A percentile compares a stretch with the other conserved stretches of the same genome.
These are phyloP conservation scores for Apiospora koreana DNA, from an alignment of 2,329 filamentous ascomycete genomes.

Conservation along the genomic window DNA sequence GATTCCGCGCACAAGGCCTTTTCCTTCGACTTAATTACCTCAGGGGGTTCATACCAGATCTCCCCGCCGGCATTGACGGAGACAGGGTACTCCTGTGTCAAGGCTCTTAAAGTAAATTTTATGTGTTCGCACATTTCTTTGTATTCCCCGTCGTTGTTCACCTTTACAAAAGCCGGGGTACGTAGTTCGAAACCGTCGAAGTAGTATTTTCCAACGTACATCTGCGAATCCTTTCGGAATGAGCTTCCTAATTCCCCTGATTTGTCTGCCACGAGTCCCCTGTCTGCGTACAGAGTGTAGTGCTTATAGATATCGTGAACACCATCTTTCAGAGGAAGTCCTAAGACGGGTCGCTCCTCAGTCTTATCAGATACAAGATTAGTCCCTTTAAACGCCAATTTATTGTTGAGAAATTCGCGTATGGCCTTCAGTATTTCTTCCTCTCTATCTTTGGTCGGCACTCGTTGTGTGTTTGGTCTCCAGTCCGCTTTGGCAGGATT, in stretches of 20 bases:
- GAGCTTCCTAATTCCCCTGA: neutral
- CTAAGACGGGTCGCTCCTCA: neutral
- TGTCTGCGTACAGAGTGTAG: neutral
- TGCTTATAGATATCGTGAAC: neutral
- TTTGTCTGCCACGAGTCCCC: neutral
- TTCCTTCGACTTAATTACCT: too few relatives aligned
- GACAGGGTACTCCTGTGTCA: neutral
- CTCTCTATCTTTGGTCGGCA: too few relatives aligned
- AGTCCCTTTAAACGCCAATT: too few relatives aligned
- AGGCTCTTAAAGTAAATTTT: accelerated
- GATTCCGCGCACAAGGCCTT: neutral
- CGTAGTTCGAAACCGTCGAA: neutral
- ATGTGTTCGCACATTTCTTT: neutral
- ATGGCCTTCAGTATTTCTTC: too few relatives aligned
- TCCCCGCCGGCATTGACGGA: neutral
- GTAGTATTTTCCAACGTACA: neutral
- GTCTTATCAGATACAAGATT: too few relatives aligned
- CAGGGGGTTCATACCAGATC: neutral
- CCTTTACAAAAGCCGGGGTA: neutral
- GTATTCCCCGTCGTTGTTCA: neutral
- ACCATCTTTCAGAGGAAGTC: neutral
- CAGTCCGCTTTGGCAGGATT: too few relatives aligned
- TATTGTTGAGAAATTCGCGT: too few relatives aligned
- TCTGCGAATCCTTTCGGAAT: neutral
- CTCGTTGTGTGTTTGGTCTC: too few relatives aligned